A percentile compares a stretch with the other conserved stretches of the same genome.
Evolutionary conservation across 257 asterid species (phyloP).

Genomic region (Thymus quinquecostatus): DNA sequence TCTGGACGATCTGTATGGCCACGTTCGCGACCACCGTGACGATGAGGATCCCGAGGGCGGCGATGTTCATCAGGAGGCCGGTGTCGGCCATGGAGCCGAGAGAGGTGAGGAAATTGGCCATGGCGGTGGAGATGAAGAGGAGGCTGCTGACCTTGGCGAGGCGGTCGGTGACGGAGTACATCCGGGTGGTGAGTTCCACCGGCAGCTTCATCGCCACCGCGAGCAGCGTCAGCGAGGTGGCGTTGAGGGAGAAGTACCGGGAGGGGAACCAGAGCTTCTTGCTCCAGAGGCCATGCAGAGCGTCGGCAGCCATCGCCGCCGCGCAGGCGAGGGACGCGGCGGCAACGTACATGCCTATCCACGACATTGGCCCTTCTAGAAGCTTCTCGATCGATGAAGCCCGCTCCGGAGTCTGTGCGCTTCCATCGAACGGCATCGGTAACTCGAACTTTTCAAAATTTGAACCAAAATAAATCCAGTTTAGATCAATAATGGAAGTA

Average conservation of each 20-base stretch:
- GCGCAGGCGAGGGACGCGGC: slow-evolving; percentile 41
- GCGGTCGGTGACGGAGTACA: slow-evolving; percentile 39
- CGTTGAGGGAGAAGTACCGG: slow-evolving; percentile 40
- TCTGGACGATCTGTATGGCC: slow-evolving; percentile 37
- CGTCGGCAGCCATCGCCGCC: slow-evolving; percentile 46
- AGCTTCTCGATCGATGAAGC: slow-evolving; percentile 1
- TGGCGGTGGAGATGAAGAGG: slow-evolving; percentile 43
- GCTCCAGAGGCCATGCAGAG: slow-evolving; percentile 31
- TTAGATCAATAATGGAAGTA: background rate
- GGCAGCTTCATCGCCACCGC: slow-evolving; percentile 50
- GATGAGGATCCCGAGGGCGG: slow-evolving; percentile 40
- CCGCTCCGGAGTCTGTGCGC: background rate
- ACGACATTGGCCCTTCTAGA: slow-evolving; percentile 43
- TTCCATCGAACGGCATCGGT: slow-evolving; percentile 25
- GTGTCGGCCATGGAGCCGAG: slow-evolving; percentile 42
- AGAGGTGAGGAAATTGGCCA: slow-evolving; percentile 48
- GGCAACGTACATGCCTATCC: slow-evolving; percentile 48
- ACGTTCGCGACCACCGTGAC: slow-evolving; percentile 37
- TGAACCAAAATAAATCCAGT: background rate
- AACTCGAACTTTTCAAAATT: background rate
- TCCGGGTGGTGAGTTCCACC: slow-evolving; percentile 41
- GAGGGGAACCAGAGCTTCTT: slow-evolving; percentile 47
- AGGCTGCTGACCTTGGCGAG: slow-evolving; percentile 54
- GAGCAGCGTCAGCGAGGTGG: slow-evolving; percentile 38
- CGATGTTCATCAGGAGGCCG: slow-evolving; percentile 36